Evolutionary conservation across 768 basidiomycete genomes (phyloP).

Genomic region (Calocybe indica): DNA sequence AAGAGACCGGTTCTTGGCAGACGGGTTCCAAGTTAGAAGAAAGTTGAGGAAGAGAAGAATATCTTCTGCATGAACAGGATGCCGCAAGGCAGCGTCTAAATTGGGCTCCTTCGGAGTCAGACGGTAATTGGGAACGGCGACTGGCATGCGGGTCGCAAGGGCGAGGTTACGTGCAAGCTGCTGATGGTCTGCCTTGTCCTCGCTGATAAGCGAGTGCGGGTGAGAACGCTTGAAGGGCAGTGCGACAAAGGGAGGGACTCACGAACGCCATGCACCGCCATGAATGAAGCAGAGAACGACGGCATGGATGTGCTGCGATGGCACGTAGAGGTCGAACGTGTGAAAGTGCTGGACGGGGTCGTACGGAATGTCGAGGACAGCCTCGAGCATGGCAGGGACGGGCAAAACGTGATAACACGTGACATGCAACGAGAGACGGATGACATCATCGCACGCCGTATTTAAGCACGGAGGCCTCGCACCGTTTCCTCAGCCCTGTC

Average conservation of each 20-base stretch:
- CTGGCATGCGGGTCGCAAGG: slow-evolving; percentile 41
- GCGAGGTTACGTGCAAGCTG: slow-evolving; percentile 49
- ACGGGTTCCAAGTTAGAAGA: slow-evolving; percentile 40
- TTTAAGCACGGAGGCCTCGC: no score
- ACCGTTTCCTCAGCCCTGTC: slow-evolving; percentile 4
- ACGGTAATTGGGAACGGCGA: slow-evolving; percentile 76
- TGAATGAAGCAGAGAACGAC: slow-evolving; percentile 47
- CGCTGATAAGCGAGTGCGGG: slow-evolving; percentile 32
- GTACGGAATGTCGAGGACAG: slow-evolving; percentile 34
- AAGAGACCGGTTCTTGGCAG: slow-evolving; percentile 10
- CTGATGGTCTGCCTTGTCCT: slow-evolving; percentile 63
- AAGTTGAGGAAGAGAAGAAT: slow-evolving; percentile 56
- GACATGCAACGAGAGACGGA: background rate
- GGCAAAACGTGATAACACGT: background rate
- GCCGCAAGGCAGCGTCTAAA: slow-evolving; percentile 36
- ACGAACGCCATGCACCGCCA: slow-evolving; percentile 83
- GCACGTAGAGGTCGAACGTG: slow-evolving; percentile 48
- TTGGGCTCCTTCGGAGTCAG: slow-evolving; percentile 46
- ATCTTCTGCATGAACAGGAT: slow-evolving; percentile 71
- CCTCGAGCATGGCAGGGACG: background rate
- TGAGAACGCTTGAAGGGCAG: background rate
- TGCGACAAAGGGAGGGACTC: slow-evolving; percentile 19
- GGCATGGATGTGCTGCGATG: slow-evolving; percentile 9
- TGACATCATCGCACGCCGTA: no score
- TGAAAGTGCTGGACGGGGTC: slow-evolving; percentile 16